Evolutionary conservation across 306 rosid genomes (phyloP).

Genomic region (Cajanus cajan): DNA sequence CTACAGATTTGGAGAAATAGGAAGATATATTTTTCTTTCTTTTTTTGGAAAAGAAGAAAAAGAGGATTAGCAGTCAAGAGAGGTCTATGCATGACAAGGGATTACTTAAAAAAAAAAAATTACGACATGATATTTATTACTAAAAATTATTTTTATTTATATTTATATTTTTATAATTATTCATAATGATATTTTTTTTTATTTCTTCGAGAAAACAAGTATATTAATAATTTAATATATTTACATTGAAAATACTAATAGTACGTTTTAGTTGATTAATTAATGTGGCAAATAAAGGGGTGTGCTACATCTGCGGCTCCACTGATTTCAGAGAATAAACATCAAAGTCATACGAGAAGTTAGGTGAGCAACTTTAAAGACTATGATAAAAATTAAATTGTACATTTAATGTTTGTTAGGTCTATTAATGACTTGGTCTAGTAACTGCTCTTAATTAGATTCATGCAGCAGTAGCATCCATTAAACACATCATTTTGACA

Average conservation of each 20-base stretch:
- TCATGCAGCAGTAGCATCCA: conserved; percentile 54
- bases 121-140: too few relatives aligned
- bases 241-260: not conserved
- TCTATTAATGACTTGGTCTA: conserved; percentile 71
- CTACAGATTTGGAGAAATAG: conserved; percentile 2
- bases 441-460: conserved; percentile 74
- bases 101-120: too few relatives aligned
- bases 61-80: not conserved
- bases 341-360: conserved; percentile 51
- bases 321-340: conserved; percentile 44
- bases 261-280: conserved; percentile 37
- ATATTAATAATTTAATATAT: not conserved
- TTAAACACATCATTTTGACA: conserved; percentile 62
- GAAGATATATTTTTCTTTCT: not conserved
- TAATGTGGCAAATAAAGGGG: conserved; percentile 36
- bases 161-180: too few relatives aligned
- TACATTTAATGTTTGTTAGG: conserved; percentile 72
- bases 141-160: too few relatives aligned
- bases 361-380: conserved; percentile 66
- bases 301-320: conserved; percentile 37
- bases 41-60: not conserved
- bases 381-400: conserved; percentile 58
- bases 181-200: too few relatives aligned
- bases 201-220: not conserved
- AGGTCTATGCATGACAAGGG: too few relatives aligned